Conservation (phyloP, 2,329 filamentous ascomycete genomes). For the Talaromyces atroroseus region DNA sequence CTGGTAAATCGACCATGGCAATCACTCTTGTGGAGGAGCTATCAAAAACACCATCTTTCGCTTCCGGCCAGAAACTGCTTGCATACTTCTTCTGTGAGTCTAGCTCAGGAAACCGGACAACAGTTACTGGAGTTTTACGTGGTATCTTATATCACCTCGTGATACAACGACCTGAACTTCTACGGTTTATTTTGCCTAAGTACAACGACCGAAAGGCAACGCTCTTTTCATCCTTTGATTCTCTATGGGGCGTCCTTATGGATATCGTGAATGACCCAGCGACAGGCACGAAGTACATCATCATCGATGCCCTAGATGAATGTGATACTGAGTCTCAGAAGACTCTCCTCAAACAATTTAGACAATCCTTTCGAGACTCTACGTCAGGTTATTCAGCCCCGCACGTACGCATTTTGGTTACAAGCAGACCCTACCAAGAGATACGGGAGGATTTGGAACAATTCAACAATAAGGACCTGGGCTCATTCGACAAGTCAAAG, state of each 20-base stretch:
- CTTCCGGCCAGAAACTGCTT: background rate
- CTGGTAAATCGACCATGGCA: conserved; percentile 6
- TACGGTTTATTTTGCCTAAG: background rate
- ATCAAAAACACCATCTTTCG: background rate
- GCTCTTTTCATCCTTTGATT: background rate
- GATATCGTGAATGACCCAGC: background rate
- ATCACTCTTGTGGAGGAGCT: background rate
- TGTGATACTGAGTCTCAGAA: background rate
- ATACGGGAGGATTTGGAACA: background rate
- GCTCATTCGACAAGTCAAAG: background rate
- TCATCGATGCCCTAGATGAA: conserved; percentile 6
- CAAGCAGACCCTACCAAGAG: background rate
- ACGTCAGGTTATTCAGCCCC: background rate
- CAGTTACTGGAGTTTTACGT: background rate
- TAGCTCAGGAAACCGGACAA: background rate
- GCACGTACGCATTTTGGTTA: background rate
- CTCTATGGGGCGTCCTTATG: background rate
- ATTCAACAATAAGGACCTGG: background rate
- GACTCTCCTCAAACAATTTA: background rate
- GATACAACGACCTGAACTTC: background rate
- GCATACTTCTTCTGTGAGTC: conserved; percentile 3
- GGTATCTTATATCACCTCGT: background rate
- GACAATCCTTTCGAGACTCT: background rate
- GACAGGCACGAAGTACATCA: background rate
- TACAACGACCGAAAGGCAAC: background rate